A percentile compares a stretch with the other conserved stretches of the same genome.
phyloP scores from a whole-genome alignment of 257 asterid species.

The Solanum arcanum region DNA sequence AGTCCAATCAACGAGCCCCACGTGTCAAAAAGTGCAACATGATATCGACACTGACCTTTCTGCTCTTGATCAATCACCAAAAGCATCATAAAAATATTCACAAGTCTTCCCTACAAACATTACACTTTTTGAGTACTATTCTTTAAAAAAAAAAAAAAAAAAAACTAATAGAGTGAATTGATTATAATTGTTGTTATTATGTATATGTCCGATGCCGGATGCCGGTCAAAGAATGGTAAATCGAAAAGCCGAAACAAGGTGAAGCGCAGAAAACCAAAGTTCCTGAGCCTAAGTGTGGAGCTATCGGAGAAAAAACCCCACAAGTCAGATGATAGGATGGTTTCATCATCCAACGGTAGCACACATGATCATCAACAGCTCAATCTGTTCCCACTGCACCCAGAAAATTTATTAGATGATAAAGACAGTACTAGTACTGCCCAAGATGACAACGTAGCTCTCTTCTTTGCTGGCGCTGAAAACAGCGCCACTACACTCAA shows the following conservation, averaged over 20 bases:
- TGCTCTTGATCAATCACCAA: background rate
- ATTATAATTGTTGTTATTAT: background rate
- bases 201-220: background rate
- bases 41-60: background rate
- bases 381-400: conserved; percentile 37
- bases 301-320: conserved; percentile 27
- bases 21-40: conserved; percentile 18
- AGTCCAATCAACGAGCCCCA: conserved; percentile 26
- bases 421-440: background rate
- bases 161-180: background rate
- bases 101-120: conserved; percentile 5
- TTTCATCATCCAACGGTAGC: background rate
- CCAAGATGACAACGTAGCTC: conserved; percentile 65
- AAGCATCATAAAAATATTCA: background rate
- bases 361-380: conserved; percentile 15
- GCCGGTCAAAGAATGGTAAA: background rate
- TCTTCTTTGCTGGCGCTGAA: conserved; percentile 56
- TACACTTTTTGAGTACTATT: background rate
- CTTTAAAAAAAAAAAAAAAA: no score
- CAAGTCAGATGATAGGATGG: background rate
- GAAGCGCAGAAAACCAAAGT: conserved; percentile 44
- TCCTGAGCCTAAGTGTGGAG: conserved; percentile 68
- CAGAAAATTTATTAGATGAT: conserved; percentile 31
- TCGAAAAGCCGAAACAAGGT: background rate
- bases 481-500: conserved; percentile 54